Evolutionary conservation across 2,329 filamentous ascomycete genomes (phyloP), one percentile per base, ranked within the genome.

Genomic region (Alternaria metachromatica): DNA sequence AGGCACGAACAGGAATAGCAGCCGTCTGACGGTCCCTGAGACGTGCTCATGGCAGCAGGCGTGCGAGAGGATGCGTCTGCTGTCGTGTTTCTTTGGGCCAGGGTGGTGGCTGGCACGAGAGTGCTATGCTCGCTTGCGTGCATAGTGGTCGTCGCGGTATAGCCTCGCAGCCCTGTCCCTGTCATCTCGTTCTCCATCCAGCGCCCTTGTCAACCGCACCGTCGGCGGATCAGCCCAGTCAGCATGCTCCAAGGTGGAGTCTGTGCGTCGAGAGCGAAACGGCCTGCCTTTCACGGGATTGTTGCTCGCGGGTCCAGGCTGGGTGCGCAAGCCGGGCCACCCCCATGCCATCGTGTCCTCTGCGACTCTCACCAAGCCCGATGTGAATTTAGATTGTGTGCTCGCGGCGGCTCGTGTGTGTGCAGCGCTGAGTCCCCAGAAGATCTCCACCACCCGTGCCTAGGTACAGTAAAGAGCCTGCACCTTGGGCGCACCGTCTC

Each of bases 381-480:
- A 76, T 73, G 70, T 68, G 73, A 75, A 65, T 75, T 74, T 77
- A 77, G 77, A 78, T 76, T 77, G 75, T 76, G 70, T 74, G 74
- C 70, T 70, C 74, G 74, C 72, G 71, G 71, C 72, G 74, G 71
- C 67, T 69, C 68, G 75, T 75, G 72, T 72, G 70, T 63, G 68
- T 58, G 62, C 58, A 63, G 64, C 61, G 55, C 53, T 71, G 71
- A 64, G 59, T 68, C 74, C 75, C 74, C 73, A 75, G 73, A 72
- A 69, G 67, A 76, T 78, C 73, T 76, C 76, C 76, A 77, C 71
- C 71, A 72, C 70, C 74, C 75, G 74, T 71, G 67, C 67, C 70
- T 73, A 76, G 72, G 67, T 62, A 72, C 70, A 65, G 70, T 37
- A 48, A 62, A 65, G 61, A 64, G 65, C 63, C 70, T 69, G 66